phyloP scores from a whole-genome alignment of 371 early-diverging fungal species.

The Apophysomyces ossiformis region DNA sequence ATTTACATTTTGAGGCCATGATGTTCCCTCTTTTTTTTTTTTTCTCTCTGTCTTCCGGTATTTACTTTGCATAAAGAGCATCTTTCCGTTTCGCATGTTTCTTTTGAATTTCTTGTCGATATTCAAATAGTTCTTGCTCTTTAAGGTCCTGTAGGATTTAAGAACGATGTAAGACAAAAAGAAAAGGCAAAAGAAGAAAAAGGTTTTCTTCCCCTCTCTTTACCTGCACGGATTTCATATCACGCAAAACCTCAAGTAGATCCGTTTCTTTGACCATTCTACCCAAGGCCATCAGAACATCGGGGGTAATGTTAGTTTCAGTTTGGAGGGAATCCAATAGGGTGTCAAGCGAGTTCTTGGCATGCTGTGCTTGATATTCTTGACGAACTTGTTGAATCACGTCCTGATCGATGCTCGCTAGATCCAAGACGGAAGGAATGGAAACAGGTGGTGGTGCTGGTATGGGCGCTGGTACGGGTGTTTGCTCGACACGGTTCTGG shows the following conservation, averaged over 20 bases:
- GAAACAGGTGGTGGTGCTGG: conserved; percentile 7
- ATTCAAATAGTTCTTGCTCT: conserved; percentile 37
- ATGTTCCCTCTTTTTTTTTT: too few species aligned
- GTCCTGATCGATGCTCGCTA: conserved; percentile 37
- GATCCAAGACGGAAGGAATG: conserved; percentile 24
- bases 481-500: not conserved
- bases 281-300: conserved; percentile 37
- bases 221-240: conserved; percentile 37
- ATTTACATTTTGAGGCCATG: not conserved
- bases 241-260: conserved; percentile 29
- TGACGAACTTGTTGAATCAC: conserved; percentile 44
- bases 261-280: conserved; percentile 42
- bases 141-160: conserved; percentile 24
- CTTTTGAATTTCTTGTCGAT: conserved; percentile 30
- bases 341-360: conserved; percentile 17
- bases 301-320: conserved; percentile 41
- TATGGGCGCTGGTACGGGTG: not conserved
- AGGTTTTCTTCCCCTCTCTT: not conserved
- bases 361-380: conserved; percentile 33
- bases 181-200: not conserved
- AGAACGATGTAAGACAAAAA: not conserved
- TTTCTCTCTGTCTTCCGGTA: too few species aligned
- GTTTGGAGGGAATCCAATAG: conserved; percentile 25
- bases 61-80: conserved; percentile 40
- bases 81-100: conserved; percentile 36